Conservation (phyloP, 163 green algal genomes). For the Chlorella variabilis region DNA sequence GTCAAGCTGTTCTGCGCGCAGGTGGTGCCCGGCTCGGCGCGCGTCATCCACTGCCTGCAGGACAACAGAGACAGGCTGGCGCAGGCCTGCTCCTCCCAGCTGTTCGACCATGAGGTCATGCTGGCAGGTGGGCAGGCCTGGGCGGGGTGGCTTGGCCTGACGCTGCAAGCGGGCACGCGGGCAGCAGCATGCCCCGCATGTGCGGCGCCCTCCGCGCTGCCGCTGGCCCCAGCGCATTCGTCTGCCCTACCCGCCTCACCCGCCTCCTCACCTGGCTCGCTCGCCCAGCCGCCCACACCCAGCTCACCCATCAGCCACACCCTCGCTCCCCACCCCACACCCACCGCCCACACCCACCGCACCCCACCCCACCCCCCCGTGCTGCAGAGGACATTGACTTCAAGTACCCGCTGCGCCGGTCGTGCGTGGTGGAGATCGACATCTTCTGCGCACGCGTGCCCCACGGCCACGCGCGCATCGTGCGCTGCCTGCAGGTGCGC, state of each 20-base stretch:
- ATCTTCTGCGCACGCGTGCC: slow-evolving; percentile 71
- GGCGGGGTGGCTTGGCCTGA: neutral
- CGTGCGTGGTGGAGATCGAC: slow-evolving; percentile 66
- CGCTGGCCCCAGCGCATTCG: too few relatives aligned
- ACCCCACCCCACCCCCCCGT: neutral
- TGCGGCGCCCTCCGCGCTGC: too few relatives aligned
- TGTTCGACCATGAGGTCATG: slow-evolving; percentile 82
- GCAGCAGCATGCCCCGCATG: too few relatives aligned
- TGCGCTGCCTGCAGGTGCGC: slow-evolving; percentile 44
- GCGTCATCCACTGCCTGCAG: slow-evolving; percentile 80
- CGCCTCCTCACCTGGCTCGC: too few relatives aligned
- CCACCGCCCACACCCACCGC: too few relatives aligned
- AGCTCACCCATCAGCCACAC: too few relatives aligned
- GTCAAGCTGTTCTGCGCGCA: neutral
- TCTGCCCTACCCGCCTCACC: too few relatives aligned
- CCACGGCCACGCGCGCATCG: slow-evolving; percentile 71
- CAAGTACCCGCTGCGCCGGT: slow-evolving; percentile 82
- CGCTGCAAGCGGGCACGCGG: too few relatives aligned
- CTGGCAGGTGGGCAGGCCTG: slow-evolving; percentile 58
- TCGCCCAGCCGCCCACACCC: too few relatives aligned
- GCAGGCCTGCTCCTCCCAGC: slow-evolving; percentile 63
- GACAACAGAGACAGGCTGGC: slow-evolving; percentile 66
- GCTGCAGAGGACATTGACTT: slow-evolving; percentile 84
- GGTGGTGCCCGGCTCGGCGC: slow-evolving; percentile 45
- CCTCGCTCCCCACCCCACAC: neutral